A percentile compares a stretch with the other conserved stretches of the same genome.
Evolutionary conservation across 495 filamentous ascomycete species (phyloP).

Genomic region (Podospora didyma): DNA sequence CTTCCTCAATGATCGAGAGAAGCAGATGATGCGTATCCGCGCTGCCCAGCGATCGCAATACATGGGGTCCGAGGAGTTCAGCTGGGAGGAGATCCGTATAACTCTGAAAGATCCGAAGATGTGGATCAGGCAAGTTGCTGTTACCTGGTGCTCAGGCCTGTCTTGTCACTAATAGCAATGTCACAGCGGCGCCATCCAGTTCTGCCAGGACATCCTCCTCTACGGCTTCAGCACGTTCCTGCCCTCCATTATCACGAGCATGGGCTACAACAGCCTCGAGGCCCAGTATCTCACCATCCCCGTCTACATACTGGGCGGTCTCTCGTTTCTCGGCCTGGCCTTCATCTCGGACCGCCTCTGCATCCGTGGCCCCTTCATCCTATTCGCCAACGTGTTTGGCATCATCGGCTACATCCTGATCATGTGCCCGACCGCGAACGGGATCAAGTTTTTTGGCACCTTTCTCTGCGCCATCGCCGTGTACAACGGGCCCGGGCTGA

Average conservation of each 20-base stretch:
- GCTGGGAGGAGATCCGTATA: conserved; percentile 46
- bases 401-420: conserved; percentile 52
- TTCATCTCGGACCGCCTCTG: conserved; percentile 35
- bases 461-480: conserved; percentile 51
- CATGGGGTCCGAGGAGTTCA: conserved; percentile 46
- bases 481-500: conserved; percentile 48
- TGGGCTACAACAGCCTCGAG: conserved; percentile 48
- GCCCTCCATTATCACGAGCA: conserved; percentile 50
- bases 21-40: conserved; percentile 47
- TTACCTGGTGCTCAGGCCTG: too few relatives aligned
- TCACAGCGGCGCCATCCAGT: conserved; percentile 45
- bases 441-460: conserved; percentile 53
- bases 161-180: too few relatives aligned
- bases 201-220: conserved; percentile 49
- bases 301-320: conserved; percentile 34
- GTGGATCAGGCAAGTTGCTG: conserved; percentile 19
- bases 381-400: conserved; percentile 41
- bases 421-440: conserved; percentile 25
- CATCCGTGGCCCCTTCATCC: conserved; percentile 32
- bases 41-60: conserved; percentile 29
- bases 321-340: conserved; percentile 39
- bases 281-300: conserved; percentile 39
- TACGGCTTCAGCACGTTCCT: conserved; percentile 60
- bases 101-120: conserved; percentile 35
- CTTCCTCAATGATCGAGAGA: conserved; percentile 49